These are phyloP conservation scores for Sporothrix brunneoviolacea DNA, from an alignment of 2,329 filamentous ascomycete species.

Conservation along the genomic window DNA sequence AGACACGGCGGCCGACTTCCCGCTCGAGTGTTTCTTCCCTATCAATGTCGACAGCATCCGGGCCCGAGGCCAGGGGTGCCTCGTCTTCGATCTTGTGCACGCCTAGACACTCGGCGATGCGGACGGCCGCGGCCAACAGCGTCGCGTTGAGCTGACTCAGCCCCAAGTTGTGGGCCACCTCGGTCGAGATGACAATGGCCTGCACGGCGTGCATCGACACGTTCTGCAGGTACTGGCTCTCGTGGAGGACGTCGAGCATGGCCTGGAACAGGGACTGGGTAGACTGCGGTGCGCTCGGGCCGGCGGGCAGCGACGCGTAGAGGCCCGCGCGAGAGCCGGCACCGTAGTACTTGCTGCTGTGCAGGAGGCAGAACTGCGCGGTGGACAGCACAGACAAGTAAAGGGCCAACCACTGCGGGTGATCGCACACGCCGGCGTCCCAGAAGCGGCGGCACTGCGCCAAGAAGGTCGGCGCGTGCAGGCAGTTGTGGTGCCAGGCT, in stretches of 20 bases:
- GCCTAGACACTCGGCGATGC: slow-evolving; percentile 26
- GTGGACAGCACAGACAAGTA: slow-evolving; percentile 23
- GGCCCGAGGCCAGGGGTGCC: too few species aligned
- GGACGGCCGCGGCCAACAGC: slow-evolving; percentile 28
- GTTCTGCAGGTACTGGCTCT: slow-evolving; percentile 26
- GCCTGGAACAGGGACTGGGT: slow-evolving; percentile 22
- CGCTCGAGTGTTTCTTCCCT: slow-evolving; percentile 17
- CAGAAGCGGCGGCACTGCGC: slow-evolving; percentile 44
- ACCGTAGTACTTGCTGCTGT: slow-evolving; percentile 17
- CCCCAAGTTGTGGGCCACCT: slow-evolving; percentile 32
- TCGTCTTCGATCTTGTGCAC: slow-evolving; percentile 19
- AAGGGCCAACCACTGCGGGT: slow-evolving; percentile 23
- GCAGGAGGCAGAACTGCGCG: slow-evolving; percentile 20
- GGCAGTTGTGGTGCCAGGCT: slow-evolving; percentile 24
- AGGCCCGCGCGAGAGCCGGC: background rate
- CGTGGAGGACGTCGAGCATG: slow-evolving; percentile 29
- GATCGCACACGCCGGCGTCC: slow-evolving; percentile 23
- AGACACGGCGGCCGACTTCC: slow-evolving; percentile 30
- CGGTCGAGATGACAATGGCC: slow-evolving; percentile 31
- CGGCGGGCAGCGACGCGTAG: slow-evolving; percentile 1
- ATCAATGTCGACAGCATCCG: too few species aligned
- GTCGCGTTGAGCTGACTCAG: slow-evolving; percentile 27
- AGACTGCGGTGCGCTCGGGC: slow-evolving; percentile 11
- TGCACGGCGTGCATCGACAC: slow-evolving; percentile 28
- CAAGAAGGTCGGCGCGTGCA: slow-evolving; percentile 49